Percentiles rank a stretch among this genome's conserved stretches.
phyloP scores from a whole-genome alignment of 768 basidiomycete species.

The Zangia roseola region DNA sequence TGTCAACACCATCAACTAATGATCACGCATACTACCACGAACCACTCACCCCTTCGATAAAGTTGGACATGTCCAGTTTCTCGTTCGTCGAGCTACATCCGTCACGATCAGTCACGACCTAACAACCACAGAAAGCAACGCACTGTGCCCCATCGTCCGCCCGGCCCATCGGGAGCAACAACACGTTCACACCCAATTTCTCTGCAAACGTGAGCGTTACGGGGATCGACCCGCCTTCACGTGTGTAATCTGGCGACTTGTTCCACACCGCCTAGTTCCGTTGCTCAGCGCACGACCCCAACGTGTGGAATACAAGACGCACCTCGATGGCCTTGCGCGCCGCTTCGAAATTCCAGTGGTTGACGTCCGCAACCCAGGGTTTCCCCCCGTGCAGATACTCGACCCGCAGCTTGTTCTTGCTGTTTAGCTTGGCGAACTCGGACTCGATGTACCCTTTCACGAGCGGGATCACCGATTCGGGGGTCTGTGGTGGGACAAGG shows the following conservation, averaged over 20 bases:
- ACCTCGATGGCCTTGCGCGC: conserved; percentile 85
- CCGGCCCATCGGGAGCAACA: conserved; percentile 89
- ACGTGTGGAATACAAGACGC: neutral
- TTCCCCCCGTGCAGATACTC: conserved; percentile 80
- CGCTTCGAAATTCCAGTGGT: conserved; percentile 93
- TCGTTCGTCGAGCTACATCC: conserved; percentile 80
- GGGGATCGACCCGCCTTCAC: conserved; percentile 94
- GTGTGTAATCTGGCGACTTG: conserved; percentile 75
- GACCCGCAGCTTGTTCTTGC: conserved; percentile 76
- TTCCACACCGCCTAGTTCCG: conserved; percentile 50
- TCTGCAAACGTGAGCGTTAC: conserved; percentile 94
- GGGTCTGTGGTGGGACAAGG: conserved; percentile 85
- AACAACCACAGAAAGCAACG: conserved; percentile 28
- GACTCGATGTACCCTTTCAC: conserved; percentile 67
- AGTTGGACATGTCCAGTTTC: conserved; percentile 90
- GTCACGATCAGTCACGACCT: neutral
- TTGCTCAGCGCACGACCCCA: neutral
- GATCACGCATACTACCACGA: neutral
- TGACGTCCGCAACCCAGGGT: conserved; percentile 83
- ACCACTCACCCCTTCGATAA: conserved; percentile 67
- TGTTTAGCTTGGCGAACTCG: conserved; percentile 83
- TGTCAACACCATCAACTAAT: conserved; percentile 6
- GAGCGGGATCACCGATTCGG: conserved; percentile 67
- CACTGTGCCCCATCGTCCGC: conserved; percentile 95
- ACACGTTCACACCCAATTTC: conserved; percentile 78